phyloP scores from a whole-genome alignment of 2,329 filamentous ascomycete species.

The Colletotrichum destructivum region DNA sequence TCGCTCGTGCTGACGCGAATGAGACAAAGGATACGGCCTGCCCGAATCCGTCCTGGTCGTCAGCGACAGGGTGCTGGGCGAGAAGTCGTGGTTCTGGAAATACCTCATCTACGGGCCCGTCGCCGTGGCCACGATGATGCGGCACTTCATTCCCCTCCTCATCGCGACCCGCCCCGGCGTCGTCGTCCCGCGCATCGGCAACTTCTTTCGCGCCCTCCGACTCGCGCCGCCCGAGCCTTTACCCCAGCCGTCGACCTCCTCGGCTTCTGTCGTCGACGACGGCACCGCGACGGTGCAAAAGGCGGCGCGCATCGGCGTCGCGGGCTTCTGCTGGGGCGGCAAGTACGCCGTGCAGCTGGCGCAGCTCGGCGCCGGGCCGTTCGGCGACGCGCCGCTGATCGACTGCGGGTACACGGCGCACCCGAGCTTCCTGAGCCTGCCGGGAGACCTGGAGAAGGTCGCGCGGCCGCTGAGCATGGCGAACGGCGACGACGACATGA shows the following conservation, averaged over 20 bases:
- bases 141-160: slow-evolving; percentile 51
- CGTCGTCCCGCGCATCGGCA: slow-evolving; percentile 52
- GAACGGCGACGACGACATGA: slow-evolving; percentile 61
- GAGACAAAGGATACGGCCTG: slow-evolving; percentile 47
- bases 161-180: slow-evolving; percentile 50
- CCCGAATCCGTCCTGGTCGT: slow-evolving; percentile 50
- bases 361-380: slow-evolving; percentile 36
- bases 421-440: slow-evolving; percentile 64
- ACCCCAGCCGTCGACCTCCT: neutral
- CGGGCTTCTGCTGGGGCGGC: slow-evolving; percentile 77
- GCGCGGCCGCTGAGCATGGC: slow-evolving; percentile 62
- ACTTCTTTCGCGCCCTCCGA: slow-evolving; percentile 56
- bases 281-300: neutral
- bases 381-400: slow-evolving; percentile 57
- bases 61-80: slow-evolving; percentile 45
- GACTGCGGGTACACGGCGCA: slow-evolving; percentile 69
- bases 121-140: slow-evolving; percentile 36
- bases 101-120: slow-evolving; percentile 49
- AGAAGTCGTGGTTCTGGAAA: slow-evolving; percentile 35
- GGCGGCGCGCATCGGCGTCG: slow-evolving; percentile 60
- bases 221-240: slow-evolving; percentile 44
- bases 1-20: neutral
- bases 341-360: slow-evolving; percentile 65
- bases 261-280: slow-evolving; percentile 6
- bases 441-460: slow-evolving; percentile 63